Evolutionary conservation across 306 rosid genomes (phyloP).

Genomic region (Ziziphus jujuba): DNA sequence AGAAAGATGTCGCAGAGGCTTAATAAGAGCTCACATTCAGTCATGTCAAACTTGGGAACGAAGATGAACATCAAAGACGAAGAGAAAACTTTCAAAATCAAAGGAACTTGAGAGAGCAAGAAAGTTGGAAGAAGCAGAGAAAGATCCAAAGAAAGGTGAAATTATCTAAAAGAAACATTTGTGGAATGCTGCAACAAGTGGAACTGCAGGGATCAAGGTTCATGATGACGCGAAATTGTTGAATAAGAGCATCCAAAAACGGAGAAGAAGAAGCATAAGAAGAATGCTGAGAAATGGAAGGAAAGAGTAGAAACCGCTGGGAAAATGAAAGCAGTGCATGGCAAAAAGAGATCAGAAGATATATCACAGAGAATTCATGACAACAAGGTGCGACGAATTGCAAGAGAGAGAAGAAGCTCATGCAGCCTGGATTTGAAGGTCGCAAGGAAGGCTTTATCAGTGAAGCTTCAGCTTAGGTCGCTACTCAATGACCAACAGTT

Average conservation of each 20-base stretch:
- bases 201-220: constrained; percentile 79
- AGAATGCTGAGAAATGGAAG: constrained; percentile 74
- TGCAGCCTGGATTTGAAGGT: constrained; percentile 91
- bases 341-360: constrained; percentile 68
- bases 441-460: constrained; percentile 76
- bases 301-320: constrained; percentile 62
- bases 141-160: constrained; percentile 78
- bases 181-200: constrained; percentile 73
- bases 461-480: constrained; percentile 21
- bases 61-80: constrained; percentile 56
- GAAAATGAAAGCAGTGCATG: constrained; percentile 72
- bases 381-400: constrained; percentile 69
- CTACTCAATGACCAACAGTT: not conserved
- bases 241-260: constrained; percentile 52
- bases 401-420: constrained; percentile 83
- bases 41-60: constrained; percentile 62
- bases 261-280: constrained; percentile 71
- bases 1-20: constrained; percentile 66
- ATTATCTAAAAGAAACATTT: too few relatives aligned
- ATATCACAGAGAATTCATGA: constrained; percentile 59
- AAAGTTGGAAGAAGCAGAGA: constrained; percentile 63
- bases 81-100: constrained; percentile 54
- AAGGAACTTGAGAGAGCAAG: constrained; percentile 80
- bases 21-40: constrained; percentile 69
- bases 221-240: constrained; percentile 77